A percentile compares a stretch with the other conserved stretches of the same genome.
phyloP scores from a whole-genome alignment of 345 rosid genomes.

The Eucalyptus sp. region DNA sequence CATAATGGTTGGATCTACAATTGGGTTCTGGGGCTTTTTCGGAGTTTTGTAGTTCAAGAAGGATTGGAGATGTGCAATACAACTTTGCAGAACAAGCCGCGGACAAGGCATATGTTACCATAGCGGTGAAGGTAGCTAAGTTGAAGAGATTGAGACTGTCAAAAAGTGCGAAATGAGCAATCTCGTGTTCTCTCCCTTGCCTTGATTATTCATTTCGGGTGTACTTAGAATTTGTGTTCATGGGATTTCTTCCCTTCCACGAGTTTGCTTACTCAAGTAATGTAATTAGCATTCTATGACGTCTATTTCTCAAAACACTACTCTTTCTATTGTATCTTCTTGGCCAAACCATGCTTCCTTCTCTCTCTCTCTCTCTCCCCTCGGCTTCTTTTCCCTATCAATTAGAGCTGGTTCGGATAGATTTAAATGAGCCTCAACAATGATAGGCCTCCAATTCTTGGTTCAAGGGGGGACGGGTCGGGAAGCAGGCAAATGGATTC shows the following conservation, averaged over 20 bases:
- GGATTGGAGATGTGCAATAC: not conserved
- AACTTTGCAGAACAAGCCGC: not conserved
- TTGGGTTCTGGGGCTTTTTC: not conserved
- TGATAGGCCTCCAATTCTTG: not conserved
- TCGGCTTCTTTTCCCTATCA: too few species aligned
- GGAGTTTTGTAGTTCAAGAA: not conserved
- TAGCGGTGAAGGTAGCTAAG: not conserved
- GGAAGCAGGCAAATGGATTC: not conserved
- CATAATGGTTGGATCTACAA: not conserved
- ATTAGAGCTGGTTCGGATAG: not conserved
- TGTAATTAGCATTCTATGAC: not conserved
- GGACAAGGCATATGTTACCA: not conserved
- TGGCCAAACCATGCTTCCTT: not conserved
- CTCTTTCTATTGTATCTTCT: not conserved
- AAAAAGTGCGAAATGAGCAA: not conserved
- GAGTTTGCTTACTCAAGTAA: not conserved
- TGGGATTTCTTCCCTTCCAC: not conserved
- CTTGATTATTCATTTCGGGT: not conserved
- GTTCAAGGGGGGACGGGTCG: not conserved
- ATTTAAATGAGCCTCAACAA: not conserved
- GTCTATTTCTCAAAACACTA: not conserved
- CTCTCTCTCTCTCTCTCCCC: too few species aligned
- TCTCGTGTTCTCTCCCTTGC: not conserved
- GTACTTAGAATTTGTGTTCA: not conserved
- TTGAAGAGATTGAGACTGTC: not conserved